Percentiles rank a stretch among this genome's conserved stretches.
Conservation (phyloP, 345 rosid species). For the Punica granatum region DNA sequence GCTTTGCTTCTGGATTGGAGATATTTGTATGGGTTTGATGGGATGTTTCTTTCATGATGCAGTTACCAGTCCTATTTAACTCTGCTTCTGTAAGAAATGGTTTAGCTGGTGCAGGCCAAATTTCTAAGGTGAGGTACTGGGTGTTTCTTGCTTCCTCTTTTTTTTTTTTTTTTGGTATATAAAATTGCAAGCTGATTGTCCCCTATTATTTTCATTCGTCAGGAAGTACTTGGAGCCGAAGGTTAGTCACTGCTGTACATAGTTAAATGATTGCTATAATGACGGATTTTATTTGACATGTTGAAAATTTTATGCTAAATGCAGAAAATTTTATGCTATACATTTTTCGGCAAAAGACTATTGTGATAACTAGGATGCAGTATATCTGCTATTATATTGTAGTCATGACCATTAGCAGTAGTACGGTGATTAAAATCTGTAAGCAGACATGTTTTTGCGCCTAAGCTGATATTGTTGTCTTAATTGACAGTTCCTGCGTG, state of each 20-base stretch:
- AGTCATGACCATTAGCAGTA: not conserved
- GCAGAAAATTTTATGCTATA: not conserved
- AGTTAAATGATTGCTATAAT: not conserved
- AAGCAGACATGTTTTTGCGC: not conserved
- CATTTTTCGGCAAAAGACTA: not conserved
- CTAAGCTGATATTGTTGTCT: not conserved
- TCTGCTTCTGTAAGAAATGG: constrained; percentile 3
- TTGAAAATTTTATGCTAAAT: not conserved
- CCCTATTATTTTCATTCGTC: constrained; percentile 20
- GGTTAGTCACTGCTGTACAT: constrained; percentile 36
- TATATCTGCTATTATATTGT: not conserved
- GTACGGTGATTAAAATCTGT: not conserved
- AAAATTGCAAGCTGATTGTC: constrained; percentile 19
- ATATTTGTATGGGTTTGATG: not conserved
- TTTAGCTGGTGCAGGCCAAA: not conserved
- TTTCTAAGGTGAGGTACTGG: constrained; percentile 2
- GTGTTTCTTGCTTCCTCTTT: not conserved
- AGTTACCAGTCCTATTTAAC: constrained; percentile 4
- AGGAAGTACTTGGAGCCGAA: constrained; percentile 37
- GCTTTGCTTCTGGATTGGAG: not conserved
- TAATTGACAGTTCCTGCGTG: not conserved
- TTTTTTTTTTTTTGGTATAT: constrained; percentile 6
- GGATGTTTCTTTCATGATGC: not conserved
- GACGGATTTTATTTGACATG: not conserved
- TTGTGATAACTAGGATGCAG: not conserved